A percentile compares a stretch with the other conserved stretches of the same genome.
Conservation (phyloP, 305 asterid genomes). For the Ilex paraguariensis region DNA sequence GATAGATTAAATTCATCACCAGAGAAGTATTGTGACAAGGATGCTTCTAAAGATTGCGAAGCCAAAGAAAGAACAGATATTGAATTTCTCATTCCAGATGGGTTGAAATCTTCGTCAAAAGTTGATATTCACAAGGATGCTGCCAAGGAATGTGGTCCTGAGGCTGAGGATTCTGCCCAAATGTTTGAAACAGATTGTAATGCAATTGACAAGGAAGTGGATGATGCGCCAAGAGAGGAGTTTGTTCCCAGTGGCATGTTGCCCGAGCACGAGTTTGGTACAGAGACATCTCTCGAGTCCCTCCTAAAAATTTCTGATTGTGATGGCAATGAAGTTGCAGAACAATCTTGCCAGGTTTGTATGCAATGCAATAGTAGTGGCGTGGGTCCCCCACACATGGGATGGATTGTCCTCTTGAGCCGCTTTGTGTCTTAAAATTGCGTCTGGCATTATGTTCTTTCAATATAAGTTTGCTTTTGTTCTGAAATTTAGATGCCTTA, state of each 20-base stretch:
- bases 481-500: no score
- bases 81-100: constrained; percentile 20
- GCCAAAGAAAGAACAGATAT: constrained; percentile 19
- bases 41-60: constrained; percentile 15
- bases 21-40: constrained; percentile 7
- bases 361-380: constrained; percentile 2
- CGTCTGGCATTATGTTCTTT: no score
- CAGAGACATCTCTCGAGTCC: constrained; percentile 45
- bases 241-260: constrained; percentile 31
- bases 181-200: constrained; percentile 18
- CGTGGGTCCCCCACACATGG: neutral
- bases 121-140: constrained; percentile 17
- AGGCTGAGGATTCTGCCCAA: constrained; percentile 22
- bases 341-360: constrained; percentile 46
- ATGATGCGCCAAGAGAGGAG: constrained; percentile 24
- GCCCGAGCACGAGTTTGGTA: constrained; percentile 41
- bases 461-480: no score
- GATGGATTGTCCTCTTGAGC: neutral
- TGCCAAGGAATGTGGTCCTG: constrained; percentile 18
- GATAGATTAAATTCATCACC: constrained; percentile 15
- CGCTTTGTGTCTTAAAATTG: neutral
- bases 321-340: constrained; percentile 22
- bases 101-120: constrained; percentile 19
- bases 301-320: constrained; percentile 27
- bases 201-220: constrained; percentile 10